Evolutionary conservation across 306 rosid species (phyloP).

Genomic region (Luffa acutangula): DNA sequence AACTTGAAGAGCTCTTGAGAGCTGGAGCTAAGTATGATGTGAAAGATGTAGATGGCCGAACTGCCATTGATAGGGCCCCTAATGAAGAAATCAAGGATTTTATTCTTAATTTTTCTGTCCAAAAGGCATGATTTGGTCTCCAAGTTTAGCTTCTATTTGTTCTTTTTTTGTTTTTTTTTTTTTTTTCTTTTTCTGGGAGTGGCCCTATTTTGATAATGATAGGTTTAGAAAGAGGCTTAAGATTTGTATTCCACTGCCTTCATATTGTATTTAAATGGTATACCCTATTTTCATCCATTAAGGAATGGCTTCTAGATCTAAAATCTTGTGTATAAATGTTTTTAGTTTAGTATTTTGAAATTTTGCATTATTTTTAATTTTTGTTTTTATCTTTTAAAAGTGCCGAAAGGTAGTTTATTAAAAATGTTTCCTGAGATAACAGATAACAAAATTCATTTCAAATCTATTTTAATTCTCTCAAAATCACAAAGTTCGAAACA

Average conservation of each 20-base stretch:
- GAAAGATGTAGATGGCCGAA: constrained; percentile 63
- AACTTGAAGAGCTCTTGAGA: constrained; percentile 80
- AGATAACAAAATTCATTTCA: too few relatives aligned
- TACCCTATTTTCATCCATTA: not conserved
- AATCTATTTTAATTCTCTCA: too few relatives aligned
- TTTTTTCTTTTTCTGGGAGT: not conserved
- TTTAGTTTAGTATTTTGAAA: too few relatives aligned
- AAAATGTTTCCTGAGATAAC: too few relatives aligned
- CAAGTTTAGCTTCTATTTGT: too few relatives aligned
- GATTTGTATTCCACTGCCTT: not conserved
- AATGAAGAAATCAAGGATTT: constrained; percentile 55
- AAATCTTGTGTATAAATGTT: too few relatives aligned
- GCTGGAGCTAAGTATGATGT: constrained; percentile 76
- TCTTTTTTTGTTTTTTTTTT: not conserved
- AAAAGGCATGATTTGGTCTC: constrained; percentile 38
- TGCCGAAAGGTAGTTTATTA: too few relatives aligned
- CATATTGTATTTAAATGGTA: not conserved
- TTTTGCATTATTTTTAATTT: too few relatives aligned
- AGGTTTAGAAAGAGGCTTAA: not conserved
- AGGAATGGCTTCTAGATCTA: not conserved
- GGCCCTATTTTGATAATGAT: not conserved
- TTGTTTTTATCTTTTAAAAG: too few relatives aligned
- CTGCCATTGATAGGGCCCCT: constrained; percentile 65
- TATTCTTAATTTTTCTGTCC: constrained; percentile 56
- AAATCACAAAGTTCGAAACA: too few relatives aligned